Evolutionary conservation across 2,329 filamentous ascomycete species (phyloP).

Genomic region (Pseudogymnoascus sp.): DNA sequence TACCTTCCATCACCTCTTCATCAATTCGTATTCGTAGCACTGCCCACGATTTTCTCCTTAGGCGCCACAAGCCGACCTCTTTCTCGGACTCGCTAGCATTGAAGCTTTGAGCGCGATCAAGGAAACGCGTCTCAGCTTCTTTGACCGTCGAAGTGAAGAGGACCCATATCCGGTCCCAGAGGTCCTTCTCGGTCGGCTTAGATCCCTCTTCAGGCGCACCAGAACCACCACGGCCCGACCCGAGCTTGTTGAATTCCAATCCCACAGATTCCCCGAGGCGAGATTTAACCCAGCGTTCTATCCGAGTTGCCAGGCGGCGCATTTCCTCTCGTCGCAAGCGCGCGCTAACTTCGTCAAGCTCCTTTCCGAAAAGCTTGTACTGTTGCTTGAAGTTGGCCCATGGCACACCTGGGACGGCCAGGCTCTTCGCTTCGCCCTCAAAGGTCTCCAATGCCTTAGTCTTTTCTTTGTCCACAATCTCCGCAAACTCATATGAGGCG

Average conservation of each 20-base stretch:
- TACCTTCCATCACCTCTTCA: conserved; percentile 97
- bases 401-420: conserved; percentile 66
- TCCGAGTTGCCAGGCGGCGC: conserved; percentile 78
- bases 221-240: conserved; percentile 73
- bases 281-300: conserved; percentile 89
- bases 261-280: conserved; percentile 81
- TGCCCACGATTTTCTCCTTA: conserved; percentile 90
- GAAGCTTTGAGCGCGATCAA: conserved; percentile 83
- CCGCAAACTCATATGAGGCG: conserved; percentile 84
- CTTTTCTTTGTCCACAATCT: conserved; percentile 82
- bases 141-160: conserved; percentile 75
- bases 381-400: conserved; percentile 88
- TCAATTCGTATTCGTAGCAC: conserved; percentile 85
- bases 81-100: conserved; percentile 88
- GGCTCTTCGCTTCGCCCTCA: conserved; percentile 62
- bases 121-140: conserved; percentile 78
- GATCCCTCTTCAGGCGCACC: conserved; percentile 73
- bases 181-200: conserved; percentile 70
- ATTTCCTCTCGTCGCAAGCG: conserved; percentile 91
- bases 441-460: conserved; percentile 66
- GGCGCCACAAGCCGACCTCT: conserved; percentile 82
- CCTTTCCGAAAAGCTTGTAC: conserved; percentile 72
- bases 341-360: conserved; percentile 79
- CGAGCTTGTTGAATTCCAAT: conserved; percentile 91
- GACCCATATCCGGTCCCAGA: conserved; percentile 94